phyloP scores from a whole-genome alignment of 192 early-diverging fungal species.

The Jimgerdemannia lactiflua region DNA sequence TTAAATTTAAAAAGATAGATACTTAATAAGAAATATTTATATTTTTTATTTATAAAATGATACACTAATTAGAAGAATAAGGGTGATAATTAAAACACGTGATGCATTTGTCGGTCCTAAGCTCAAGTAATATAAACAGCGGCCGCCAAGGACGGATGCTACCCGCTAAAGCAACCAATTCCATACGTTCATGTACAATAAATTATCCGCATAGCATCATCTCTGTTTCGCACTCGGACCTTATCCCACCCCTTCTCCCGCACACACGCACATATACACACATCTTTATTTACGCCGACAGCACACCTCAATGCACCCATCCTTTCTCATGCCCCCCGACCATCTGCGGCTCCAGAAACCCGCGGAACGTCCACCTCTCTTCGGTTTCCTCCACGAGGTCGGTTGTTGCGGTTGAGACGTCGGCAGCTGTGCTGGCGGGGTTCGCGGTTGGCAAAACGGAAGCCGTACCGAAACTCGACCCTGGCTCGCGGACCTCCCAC shows the following conservation, averaged over 20 bases:
- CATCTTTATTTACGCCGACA: background rate
- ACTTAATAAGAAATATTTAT: too few species aligned
- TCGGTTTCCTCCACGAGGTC: background rate
- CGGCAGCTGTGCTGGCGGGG: background rate
- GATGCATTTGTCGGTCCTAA: too few species aligned
- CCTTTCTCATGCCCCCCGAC: conserved; percentile 15
- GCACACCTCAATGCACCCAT: conserved; percentile 20
- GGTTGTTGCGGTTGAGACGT: background rate
- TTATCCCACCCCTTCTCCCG: background rate
- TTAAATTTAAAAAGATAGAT: too few species aligned
- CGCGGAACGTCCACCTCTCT: conserved; percentile 12
- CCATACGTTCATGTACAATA: too few species aligned
- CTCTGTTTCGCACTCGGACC: background rate
- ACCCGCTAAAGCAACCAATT: too few species aligned
- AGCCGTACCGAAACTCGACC: background rate
- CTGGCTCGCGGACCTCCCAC: conserved; percentile 6
- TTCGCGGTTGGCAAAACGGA: background rate
- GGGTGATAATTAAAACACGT: too few species aligned
- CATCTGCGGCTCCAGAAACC: conserved; percentile 27
- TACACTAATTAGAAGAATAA: too few species aligned
- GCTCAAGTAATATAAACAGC: too few species aligned
- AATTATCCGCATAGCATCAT: too few species aligned
- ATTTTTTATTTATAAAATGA: too few species aligned
- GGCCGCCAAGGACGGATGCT: too few species aligned
- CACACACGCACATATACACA: background rate